phyloP scores from a whole-genome alignment of 176 grass and related monocot species.

The Aegilops speltoides region DNA sequence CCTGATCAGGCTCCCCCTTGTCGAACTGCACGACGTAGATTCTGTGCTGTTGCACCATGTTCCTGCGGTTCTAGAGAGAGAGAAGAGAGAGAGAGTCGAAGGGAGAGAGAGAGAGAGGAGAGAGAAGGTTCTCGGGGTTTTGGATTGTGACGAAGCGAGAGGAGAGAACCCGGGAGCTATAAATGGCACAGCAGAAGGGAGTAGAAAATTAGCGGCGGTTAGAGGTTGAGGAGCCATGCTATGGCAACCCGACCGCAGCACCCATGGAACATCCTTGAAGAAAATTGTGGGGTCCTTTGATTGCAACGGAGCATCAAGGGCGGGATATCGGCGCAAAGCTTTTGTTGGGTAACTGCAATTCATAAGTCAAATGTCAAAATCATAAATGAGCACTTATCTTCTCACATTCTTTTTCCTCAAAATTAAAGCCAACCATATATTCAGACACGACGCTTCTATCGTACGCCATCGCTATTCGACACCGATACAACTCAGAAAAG shows the following conservation, averaged over 20 bases:
- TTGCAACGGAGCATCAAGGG: background rate
- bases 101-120: background rate
- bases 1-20: slow-evolving; percentile 57
- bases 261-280: slow-evolving; percentile 33
- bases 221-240: slow-evolving; percentile 32
- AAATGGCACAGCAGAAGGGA: slow-evolving; percentile 33
- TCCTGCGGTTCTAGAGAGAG: background rate
- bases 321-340: background rate
- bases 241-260: slow-evolving; percentile 21
- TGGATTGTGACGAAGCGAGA: slow-evolving; percentile 8
- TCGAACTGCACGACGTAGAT: slow-evolving; percentile 83
- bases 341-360: background rate
- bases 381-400: background rate
- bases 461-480: background rate
- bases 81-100: too few species aligned
- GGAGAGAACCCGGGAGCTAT: slow-evolving; percentile 16
- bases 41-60: slow-evolving; percentile 62
- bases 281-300: slow-evolving; percentile 25
- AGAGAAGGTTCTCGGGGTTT: slow-evolving; percentile 22
- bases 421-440: background rate
- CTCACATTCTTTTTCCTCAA: background rate
- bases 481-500: background rate
- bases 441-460: background rate
- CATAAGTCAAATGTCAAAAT: background rate
- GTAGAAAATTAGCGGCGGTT: slow-evolving; percentile 43